Evolutionary conservation across 2,329 filamentous ascomycete genomes (phyloP).

Genomic region (Phoma herbarum): DNA sequence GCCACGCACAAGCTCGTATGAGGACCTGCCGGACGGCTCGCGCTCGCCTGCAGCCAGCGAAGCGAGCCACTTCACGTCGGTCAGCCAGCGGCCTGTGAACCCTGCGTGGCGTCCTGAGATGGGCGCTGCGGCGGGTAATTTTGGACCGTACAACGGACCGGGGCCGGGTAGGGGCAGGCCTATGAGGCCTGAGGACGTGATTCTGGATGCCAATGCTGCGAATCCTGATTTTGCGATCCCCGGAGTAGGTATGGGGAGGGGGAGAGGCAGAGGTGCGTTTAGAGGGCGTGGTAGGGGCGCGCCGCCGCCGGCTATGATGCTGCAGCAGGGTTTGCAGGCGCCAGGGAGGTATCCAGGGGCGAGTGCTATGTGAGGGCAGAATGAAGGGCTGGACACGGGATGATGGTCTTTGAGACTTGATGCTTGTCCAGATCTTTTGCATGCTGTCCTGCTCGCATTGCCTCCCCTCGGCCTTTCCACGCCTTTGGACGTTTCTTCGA

Average conservation of each 20-base stretch:
- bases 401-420: not conserved
- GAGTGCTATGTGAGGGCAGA: slow-evolving; percentile 38
- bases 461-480: too few species aligned
- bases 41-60: slow-evolving; percentile 79
- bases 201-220: slow-evolving; percentile 67
- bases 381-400: too few species aligned
- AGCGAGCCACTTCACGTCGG: slow-evolving; percentile 85
- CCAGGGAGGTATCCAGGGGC: slow-evolving; percentile 47
- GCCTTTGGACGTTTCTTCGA: not conserved
- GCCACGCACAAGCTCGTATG: slow-evolving; percentile 62
- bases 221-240: slow-evolving; percentile 89
- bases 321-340: slow-evolving; percentile 38
- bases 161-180: slow-evolving; percentile 48
- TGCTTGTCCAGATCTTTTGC: too few species aligned
- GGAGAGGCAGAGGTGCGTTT: slow-evolving; percentile 41
- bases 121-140: slow-evolving; percentile 51
- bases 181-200: slow-evolving; percentile 70
- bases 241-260: slow-evolving; percentile 47
- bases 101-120: slow-evolving; percentile 77
- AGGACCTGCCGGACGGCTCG: slow-evolving; percentile 69
- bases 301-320: slow-evolving; percentile 36
- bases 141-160: slow-evolving; percentile 39
- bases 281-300: slow-evolving; percentile 46
- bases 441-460: too few species aligned
- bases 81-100: slow-evolving; percentile 88